Evolutionary conservation across 2,329 filamentous ascomycete species (phyloP), one percentile per base, ranked within the genome.

Genomic region (Aspergillus caelatus): DNA sequence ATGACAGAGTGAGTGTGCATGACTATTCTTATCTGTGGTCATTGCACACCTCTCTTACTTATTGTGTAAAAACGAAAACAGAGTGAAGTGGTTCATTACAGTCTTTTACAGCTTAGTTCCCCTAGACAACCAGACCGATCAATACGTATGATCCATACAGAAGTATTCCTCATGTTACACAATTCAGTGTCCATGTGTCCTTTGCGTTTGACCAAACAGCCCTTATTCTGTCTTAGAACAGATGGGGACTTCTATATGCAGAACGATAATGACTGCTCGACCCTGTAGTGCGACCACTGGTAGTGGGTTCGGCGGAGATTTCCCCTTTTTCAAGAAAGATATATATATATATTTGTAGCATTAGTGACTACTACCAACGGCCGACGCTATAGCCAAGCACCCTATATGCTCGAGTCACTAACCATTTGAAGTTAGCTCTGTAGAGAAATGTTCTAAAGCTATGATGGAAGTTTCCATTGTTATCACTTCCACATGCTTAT

Each of bases 91-190:
- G 14, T 12, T 30, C 16, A 4, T 9, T 10, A 50, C 26, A 30
- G 7, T 19, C 7, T 23, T 19, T 28, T 34, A 16, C 5, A 21
- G 9, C 28, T 16, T 16, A 50, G 57, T 58, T 43, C 34, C 57
- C 57, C 57, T 59, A 41, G 57, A 59, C 50, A 11, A 56, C 65
- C 56, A 62, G 4, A 21, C 9, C 10, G 19, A 52, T n/a, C 28
- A 19, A 52, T 32, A 3, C 26, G 26, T 26, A 30, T 52, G 48
- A 52, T 32, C 16, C 28, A 32, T 11, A 12, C 7, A 11, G 10
- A 52, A 48, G 21, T 21, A 52, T 52, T 34, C 14, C 23, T 10
- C 46, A n/a, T n/a, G 26, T 30, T 30, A 50, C 46, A 30, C 46
- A 8, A n/a, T 11, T 10, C 12, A 26, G 16, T n/a, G 16, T 50